phyloP scores from a whole-genome alignment of 257 asterid species.

The Gentiana straminea region DNA sequence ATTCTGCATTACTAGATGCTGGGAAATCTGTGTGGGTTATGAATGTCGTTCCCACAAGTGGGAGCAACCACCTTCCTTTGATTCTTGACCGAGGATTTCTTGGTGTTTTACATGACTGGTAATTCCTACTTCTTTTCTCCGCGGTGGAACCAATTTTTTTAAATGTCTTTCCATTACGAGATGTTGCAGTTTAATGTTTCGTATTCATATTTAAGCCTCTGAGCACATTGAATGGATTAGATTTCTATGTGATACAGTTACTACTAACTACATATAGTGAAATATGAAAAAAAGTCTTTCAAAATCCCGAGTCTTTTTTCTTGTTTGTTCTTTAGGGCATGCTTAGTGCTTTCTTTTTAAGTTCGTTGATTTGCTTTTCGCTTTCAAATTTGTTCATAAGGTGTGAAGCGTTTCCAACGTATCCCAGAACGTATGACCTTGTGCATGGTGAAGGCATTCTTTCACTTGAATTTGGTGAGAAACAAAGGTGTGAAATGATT shows the following conservation, averaged over 20 bases:
- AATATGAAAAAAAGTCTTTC: too few species aligned
- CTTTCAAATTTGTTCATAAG: constrained; percentile 23
- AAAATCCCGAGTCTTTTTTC: neutral
- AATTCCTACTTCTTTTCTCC: constrained; percentile 8
- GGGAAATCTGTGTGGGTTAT: constrained; percentile 93
- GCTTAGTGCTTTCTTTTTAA: neutral
- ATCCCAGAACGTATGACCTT: constrained; percentile 95
- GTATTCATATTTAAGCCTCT: neutral
- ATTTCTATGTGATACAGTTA: too few species aligned
- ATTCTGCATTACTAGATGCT: constrained; percentile 71
- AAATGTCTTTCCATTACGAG: neutral
- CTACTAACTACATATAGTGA: too few species aligned
- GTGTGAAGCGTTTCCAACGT: constrained; percentile 97
- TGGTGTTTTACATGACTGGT: constrained; percentile 96
- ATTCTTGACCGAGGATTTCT: constrained; percentile 77
- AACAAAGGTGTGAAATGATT: constrained; percentile 65
- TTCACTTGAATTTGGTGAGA: constrained; percentile 69
- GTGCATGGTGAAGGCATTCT: constrained; percentile 89
- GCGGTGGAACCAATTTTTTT: neutral
- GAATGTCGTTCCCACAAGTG: constrained; percentile 86
- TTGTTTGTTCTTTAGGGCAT: neutral
- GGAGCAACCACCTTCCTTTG: constrained; percentile 66
- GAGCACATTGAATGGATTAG: neutral
- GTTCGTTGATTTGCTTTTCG: constrained; percentile 8
- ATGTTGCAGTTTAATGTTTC: neutral